Percentiles rank a stretch among this genome's conserved stretches.
These are phyloP conservation scores for Tulasnella sp. DNA, from an alignment of 768 basidiomycete species.

Conservation along the genomic window DNA sequence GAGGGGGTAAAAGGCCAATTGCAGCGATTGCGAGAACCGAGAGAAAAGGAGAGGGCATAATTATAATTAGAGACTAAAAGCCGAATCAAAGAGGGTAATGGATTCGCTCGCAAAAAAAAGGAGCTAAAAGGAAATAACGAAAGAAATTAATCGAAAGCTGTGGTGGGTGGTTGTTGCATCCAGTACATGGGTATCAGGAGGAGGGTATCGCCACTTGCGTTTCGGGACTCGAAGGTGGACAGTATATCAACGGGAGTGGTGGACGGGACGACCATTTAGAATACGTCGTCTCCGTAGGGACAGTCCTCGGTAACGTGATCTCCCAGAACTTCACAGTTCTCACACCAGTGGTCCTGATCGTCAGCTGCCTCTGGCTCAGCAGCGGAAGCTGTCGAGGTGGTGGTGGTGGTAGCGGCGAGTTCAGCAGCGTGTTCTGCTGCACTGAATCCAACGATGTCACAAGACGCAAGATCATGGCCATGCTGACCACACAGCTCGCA, in stretches of 20 bases:
- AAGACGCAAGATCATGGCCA: constrained; percentile 81
- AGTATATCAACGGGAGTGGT: background rate
- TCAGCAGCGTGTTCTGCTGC: constrained; percentile 28
- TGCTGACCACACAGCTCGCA: constrained; percentile 84
- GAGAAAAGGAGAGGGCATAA: background rate
- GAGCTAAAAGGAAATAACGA: background rate
- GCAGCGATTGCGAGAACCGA: background rate
- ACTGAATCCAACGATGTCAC: constrained; percentile 62
- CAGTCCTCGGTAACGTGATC: constrained; percentile 63
- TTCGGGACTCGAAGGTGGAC: background rate
- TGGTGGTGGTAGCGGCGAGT: too few species aligned
- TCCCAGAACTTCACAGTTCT: constrained; percentile 76
- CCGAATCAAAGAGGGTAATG: background rate
- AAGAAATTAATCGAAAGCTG: background rate
- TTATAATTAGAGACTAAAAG: background rate
- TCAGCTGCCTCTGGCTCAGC: constrained; percentile 16
- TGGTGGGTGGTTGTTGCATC: background rate
- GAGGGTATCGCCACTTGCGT: background rate
- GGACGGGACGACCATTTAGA: constrained; percentile 38
- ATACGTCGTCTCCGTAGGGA: constrained; percentile 80
- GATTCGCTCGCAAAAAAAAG: background rate
- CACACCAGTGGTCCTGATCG: constrained; percentile 51
- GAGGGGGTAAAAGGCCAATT: background rate
- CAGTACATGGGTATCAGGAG: background rate
- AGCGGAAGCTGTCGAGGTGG: constrained; percentile 22